Conservation (phyloP, 2,329 filamentous ascomycete genomes). For the Penicillium sumatraense region DNA sequence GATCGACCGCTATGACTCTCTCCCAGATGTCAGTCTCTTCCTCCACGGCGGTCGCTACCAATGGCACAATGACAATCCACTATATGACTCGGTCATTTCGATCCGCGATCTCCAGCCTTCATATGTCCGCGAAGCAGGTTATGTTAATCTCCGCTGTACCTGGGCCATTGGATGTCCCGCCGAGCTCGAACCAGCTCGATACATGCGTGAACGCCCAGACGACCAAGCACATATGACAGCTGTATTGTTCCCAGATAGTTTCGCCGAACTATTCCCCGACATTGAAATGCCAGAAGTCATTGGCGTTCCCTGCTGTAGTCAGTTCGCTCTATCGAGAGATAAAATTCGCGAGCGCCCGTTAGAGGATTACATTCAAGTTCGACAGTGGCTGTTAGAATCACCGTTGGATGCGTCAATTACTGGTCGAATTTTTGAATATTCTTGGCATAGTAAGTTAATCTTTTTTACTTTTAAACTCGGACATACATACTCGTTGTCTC, state of each 20-base stretch:
- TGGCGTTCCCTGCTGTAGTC: conserved; percentile 56
- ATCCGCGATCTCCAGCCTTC: conserved; percentile 32
- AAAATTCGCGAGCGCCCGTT: conserved; percentile 48
- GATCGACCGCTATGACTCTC: conserved; percentile 38
- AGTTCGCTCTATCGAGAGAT: conserved; percentile 55
- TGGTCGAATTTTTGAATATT: conserved; percentile 59
- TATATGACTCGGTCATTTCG: conserved; percentile 32
- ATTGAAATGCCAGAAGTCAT: conserved; percentile 44
- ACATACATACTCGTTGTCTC: no score
- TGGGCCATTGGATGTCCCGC: conserved; percentile 38
- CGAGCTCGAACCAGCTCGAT: conserved; percentile 38
- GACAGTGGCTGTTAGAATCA: conserved; percentile 54
- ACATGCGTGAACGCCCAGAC: conserved; percentile 34
- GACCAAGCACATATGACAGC: conserved; percentile 31
- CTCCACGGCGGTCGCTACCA: conserved; percentile 49
- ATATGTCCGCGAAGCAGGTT: conserved; percentile 38
- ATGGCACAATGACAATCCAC: conserved; percentile 43
- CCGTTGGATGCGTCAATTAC: conserved; percentile 50
- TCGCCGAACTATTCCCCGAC: conserved; percentile 49
- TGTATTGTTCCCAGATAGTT: conserved; percentile 39
- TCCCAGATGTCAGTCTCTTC: conserved; percentile 48
- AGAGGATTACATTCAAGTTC: conserved; percentile 51
- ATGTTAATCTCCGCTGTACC: conserved; percentile 41
- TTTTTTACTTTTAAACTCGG: no score
- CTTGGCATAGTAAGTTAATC: conserved; percentile 57